These are phyloP conservation scores for Caloboletus firmus DNA, from an alignment of 1,284 basidiomycete genomes.

Conservation along the genomic window DNA sequence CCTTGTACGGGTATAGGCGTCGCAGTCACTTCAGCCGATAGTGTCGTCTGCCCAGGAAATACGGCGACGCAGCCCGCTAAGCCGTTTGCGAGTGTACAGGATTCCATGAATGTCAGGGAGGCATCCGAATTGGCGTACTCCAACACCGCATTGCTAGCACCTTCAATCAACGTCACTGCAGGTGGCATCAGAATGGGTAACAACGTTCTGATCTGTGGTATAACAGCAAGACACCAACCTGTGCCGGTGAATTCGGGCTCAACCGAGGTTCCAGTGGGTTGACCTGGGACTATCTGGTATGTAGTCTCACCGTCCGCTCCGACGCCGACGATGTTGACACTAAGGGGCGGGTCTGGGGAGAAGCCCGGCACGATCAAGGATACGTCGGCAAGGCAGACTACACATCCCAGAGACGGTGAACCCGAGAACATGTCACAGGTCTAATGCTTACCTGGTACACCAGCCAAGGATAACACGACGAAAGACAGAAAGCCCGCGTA, in stretches of 20 bases:
- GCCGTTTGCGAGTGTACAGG: conserved; percentile 12
- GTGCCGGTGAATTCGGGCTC: no score
- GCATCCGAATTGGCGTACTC: conserved; percentile 7
- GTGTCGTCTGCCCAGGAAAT: not conserved
- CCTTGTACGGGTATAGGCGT: conserved; percentile 13
- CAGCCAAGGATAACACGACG: conserved; percentile 6
- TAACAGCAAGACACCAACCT: conserved; percentile 30
- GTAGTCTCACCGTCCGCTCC: conserved; percentile 44
- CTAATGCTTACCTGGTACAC: not conserved
- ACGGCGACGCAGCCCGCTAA: conserved; percentile 2
- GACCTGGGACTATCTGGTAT: conserved; percentile 41
- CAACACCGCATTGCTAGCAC: conserved; percentile 3
- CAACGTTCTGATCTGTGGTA: no score
- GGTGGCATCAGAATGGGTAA: not conserved
- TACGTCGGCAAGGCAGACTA: conserved; percentile 25
- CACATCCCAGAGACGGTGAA: not conserved
- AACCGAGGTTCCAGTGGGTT: conserved; percentile 33
- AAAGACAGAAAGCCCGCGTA: not conserved
- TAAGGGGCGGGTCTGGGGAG: conserved; percentile 44
- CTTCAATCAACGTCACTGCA: conserved; percentile 12
- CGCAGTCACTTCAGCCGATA: not conserved
- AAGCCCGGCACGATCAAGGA: conserved; percentile 48
- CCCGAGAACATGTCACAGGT: not conserved
- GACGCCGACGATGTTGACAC: conserved; percentile 41
- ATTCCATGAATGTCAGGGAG: conserved; percentile 3